Percentiles rank a stretch among this genome's conserved stretches.
Evolutionary conservation across 2,329 filamentous ascomycete genomes (phyloP).

Genomic region (Colletotrichum sublineola): DNA sequence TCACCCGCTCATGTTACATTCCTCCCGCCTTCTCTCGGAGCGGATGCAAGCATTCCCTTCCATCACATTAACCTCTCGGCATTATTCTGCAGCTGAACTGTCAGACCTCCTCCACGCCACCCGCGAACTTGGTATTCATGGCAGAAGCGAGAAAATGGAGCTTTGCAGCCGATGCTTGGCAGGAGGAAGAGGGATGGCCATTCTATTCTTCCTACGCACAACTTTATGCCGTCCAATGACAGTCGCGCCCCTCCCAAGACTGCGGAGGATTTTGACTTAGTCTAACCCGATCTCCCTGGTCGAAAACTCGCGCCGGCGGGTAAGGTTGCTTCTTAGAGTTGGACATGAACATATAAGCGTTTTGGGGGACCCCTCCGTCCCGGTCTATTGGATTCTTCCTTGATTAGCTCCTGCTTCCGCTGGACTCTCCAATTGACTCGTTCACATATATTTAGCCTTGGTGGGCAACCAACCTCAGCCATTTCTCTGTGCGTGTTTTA

Average conservation of each 20-base stretch:
- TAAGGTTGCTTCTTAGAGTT: not conserved
- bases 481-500: not conserved
- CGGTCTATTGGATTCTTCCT: not conserved
- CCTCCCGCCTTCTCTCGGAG: not conserved
- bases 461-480: not conserved
- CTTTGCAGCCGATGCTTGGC: slow-evolving; percentile 25
- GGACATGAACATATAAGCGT: slow-evolving; percentile 34
- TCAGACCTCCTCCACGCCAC: slow-evolving; percentile 24
- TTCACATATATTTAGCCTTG: not conserved
- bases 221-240: not conserved
- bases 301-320: not conserved
- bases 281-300: not conserved
- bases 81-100: slow-evolving; percentile 19
- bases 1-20: not conserved
- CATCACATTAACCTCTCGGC: slow-evolving; percentile 3
- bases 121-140: not conserved
- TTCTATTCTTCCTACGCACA: not conserved
- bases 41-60: not conserved
- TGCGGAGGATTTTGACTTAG: not conserved
- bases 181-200: not conserved
- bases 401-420: not conserved
- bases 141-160: not conserved
- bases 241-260: not conserved
- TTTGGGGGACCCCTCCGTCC: not conserved
- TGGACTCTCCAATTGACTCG: slow-evolving; percentile 7